Base-by-base conservation (phyloP, 2,329 filamentous ascomycete species). In the Colletotrichum neosansevieriae region DNA sequence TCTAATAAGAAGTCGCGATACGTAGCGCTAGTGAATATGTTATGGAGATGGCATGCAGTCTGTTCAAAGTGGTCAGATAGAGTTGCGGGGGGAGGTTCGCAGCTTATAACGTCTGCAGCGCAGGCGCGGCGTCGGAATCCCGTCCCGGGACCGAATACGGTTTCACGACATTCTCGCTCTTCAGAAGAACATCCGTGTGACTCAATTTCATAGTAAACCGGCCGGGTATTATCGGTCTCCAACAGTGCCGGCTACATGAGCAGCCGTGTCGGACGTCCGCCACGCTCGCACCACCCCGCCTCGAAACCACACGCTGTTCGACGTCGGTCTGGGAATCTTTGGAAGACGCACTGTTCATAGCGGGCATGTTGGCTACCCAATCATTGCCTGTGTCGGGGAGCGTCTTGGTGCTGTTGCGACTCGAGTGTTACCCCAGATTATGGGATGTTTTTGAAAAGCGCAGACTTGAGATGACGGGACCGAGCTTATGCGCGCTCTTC, bases 221-320 rank as follows among this genome's bases (percentile, higher is more conserved):
- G 21, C 4, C 12, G 19, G 4, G 29, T 32, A 4, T 24, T n/a
- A 17, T 19, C 6, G 34, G 45, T 32, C 11, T 24, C 65, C 36
- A 40, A 17, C 29, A 13, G 36, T 19, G 21, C 29, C 60, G 53
- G 60, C n/a, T 54, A 47, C 7, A 12, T 19, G 17, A 54, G 17
- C 17, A 64, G 21, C 60, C 53, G 61, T 19, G 47, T 38, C 65
- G 53, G 60, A 68, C 54, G 38, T 68, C 65, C 65, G 65, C 40
- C 38, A 58, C 24, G 4, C 38, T 40, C 13, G 15, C 24, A n/a
- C 12, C 6, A 24, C 15, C 15, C 29, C 19, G 47, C 49, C 10
- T 32, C 15, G 1, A 2, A 44, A 2, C 2, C 1, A 42, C 12
- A 3, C 6, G 19, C 58, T 42, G 45, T 38, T 29, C 4, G 9